Conservation (phyloP, 1,139 yeast genomes). For the Hyphopichia khmerensis region DNA sequence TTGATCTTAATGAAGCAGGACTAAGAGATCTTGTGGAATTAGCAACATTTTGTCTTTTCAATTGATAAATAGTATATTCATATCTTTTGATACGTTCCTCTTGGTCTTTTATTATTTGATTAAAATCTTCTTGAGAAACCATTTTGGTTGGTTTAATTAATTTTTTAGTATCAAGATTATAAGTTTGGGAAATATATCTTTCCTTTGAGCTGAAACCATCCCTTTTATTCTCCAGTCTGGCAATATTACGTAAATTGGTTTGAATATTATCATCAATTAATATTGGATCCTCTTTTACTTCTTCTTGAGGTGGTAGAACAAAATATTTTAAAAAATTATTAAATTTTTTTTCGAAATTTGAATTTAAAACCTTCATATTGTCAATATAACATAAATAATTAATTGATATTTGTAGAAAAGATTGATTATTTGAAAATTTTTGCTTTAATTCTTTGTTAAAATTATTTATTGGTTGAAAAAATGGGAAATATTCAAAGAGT, state of each 20-base stretch:
- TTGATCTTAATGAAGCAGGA: background rate
- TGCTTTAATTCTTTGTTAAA: conserved; percentile 1
- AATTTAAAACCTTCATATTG: conserved; percentile 5
- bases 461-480: background rate
- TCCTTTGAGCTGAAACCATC: conserved; percentile 1
- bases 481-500: background rate
- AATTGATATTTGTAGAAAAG: conserved; percentile 8
- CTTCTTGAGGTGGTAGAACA: background rate
- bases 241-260: background rate
- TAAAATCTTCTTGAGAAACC: background rate
- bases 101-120: background rate
- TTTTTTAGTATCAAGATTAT: background rate
- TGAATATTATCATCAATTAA: background rate
- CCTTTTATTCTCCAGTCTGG: conserved; percentile 3
- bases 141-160: background rate
- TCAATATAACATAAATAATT: conserved; percentile 12
- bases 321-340: background rate
- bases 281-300: background rate
- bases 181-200: background rate
- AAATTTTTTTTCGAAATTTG: conserved; percentile 3
- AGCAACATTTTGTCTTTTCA: background rate
- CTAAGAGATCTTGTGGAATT: background rate
- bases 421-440: background rate
- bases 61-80: conserved; percentile 1
- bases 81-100: background rate